phyloP scores from a whole-genome alignment of 495 filamentous ascomycete species.

The Annulohypoxylon stygium region DNA sequence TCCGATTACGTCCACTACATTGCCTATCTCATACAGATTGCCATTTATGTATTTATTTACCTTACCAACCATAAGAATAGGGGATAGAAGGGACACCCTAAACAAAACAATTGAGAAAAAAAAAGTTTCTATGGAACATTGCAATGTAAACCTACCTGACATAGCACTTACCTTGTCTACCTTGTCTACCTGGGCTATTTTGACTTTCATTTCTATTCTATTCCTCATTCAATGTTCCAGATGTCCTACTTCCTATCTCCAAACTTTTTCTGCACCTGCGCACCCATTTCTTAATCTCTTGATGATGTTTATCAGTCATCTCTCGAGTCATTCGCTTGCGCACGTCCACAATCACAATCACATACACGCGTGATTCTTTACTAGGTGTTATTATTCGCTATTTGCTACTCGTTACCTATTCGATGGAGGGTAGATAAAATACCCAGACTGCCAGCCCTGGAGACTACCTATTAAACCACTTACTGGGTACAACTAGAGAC shows the following conservation, averaged over 20 bases:
- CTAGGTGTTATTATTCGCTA: neutral
- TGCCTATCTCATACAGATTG: neutral
- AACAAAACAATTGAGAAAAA: neutral
- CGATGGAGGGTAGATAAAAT: neutral
- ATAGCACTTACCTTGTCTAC: too few relatives aligned
- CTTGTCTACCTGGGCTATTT: too few relatives aligned
- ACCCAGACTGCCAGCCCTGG: neutral
- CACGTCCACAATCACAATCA: constrained; percentile 27
- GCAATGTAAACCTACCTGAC: constrained; percentile 1
- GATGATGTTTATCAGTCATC: constrained; percentile 4
- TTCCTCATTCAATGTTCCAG: too few relatives aligned
- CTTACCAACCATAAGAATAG: constrained; percentile 12
- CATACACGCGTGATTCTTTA: constrained; percentile 11
- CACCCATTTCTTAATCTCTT: constrained; percentile 15
- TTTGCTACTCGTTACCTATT: constrained; percentile 2
- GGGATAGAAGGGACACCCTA: neutral
- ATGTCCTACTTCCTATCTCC: constrained; percentile 2
- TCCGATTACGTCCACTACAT: neutral
- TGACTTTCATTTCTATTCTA: too few relatives aligned
- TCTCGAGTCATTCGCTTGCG: constrained; percentile 40
- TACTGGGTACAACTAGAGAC: neutral
- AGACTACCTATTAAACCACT: too few relatives aligned
- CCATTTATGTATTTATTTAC: neutral
- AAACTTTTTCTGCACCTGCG: constrained; percentile 17
- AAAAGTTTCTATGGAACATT: constrained; percentile 21